phyloP scores from a whole-genome alignment of 371 early-diverging fungal genomes.

The Mortierella sp. region DNA sequence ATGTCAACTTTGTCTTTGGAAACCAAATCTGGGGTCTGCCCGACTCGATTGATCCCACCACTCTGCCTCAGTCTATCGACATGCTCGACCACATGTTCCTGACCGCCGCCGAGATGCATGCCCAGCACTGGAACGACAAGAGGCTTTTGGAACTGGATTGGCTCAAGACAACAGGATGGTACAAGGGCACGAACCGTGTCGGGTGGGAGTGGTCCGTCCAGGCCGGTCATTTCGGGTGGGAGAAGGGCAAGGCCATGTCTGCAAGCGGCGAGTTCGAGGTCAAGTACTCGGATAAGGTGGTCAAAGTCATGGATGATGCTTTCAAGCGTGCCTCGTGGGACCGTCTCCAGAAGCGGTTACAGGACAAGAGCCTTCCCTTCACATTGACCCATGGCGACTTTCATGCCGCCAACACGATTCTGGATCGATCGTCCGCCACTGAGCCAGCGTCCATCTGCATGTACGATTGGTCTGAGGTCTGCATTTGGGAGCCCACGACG shows the following conservation, averaged over 20 bases:
- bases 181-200: slow-evolving; percentile 15
- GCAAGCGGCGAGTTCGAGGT: slow-evolving; percentile 24
- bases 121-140: slow-evolving; percentile 45
- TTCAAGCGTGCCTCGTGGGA: slow-evolving; percentile 40
- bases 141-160: slow-evolving; percentile 17
- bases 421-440: slow-evolving; percentile 27
- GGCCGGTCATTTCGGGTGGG: slow-evolving; percentile 19
- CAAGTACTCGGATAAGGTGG: slow-evolving; percentile 39
- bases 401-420: slow-evolving; percentile 39
- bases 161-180: slow-evolving; percentile 38
- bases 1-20: slow-evolving; percentile 47
- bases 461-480: slow-evolving; percentile 44
- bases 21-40: slow-evolving; percentile 47
- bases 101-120: slow-evolving; percentile 35
- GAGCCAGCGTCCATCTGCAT: slow-evolving; percentile 13
- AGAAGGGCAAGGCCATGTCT: slow-evolving; percentile 18
- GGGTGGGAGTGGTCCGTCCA: slow-evolving; percentile 39
- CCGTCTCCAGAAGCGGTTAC: slow-evolving; percentile 26
- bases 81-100: slow-evolving; percentile 41
- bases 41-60: slow-evolving; percentile 10
- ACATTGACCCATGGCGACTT: slow-evolving; percentile 38
- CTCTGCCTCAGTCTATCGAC: slow-evolving; percentile 9
- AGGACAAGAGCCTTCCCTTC: slow-evolving; percentile 30
- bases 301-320: slow-evolving; percentile 33
- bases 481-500: slow-evolving; percentile 44